Conservation (phyloP, 2,329 filamentous ascomycete genomes). For the Pseudocercospora pini-densiflorae region DNA sequence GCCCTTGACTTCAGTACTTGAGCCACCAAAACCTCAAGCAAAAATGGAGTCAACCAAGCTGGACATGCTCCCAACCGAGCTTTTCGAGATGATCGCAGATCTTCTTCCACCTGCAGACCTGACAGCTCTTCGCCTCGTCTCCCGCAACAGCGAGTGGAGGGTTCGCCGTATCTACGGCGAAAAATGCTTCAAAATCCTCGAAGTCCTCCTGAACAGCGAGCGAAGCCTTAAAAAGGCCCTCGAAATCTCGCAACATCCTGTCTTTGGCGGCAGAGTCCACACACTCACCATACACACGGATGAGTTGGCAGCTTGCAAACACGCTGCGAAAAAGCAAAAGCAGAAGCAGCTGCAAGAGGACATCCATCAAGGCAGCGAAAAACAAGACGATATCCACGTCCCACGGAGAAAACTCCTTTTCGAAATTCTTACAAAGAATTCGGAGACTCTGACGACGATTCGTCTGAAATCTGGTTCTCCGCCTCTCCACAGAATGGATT, state of each 20-base stretch:
- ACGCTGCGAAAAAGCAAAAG: background rate
- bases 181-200: background rate
- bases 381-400: background rate
- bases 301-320: background rate
- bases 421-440: background rate
- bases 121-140: background rate
- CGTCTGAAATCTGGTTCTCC: background rate
- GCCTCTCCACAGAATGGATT: background rate
- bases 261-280: background rate
- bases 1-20: background rate
- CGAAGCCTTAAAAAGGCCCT: background rate
- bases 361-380: background rate
- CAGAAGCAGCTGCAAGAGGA: background rate
- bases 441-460: background rate
- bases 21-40: background rate
- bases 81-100: background rate
- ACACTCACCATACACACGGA: background rate
- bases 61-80: background rate
- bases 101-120: background rate
- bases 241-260: background rate
- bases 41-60: background rate
- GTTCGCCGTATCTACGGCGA: background rate
- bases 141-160: background rate
- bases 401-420: background rate
- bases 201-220: background rate